Conservation (phyloP, 129 eudicot species). For the Helianthus annuus region HanXRQr2.0-SUNRISE NC_035437.2:1319014-1319513, state of each 20-base stretch:
- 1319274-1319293: slow-evolving; percentile 76
- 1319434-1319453: too few relatives aligned
- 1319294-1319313: slow-evolving; percentile 73
- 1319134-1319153: slow-evolving; percentile 71
- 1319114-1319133: slow-evolving; percentile 55
- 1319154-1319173: slow-evolving; percentile 43
- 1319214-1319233: slow-evolving; percentile 51
- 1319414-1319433: too few relatives aligned
- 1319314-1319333: slow-evolving; percentile 94
- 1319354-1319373: slow-evolving; percentile 30
- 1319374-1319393: too few relatives aligned
- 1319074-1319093: slow-evolving; percentile 64
- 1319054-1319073: slow-evolving; percentile 83
- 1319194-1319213: background rate
- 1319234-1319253: slow-evolving; percentile 82
- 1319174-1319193: too few relatives aligned
- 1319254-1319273: slow-evolving; percentile 73
- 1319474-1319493: too few relatives aligned
- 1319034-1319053: too few relatives aligned
- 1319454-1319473: too few relatives aligned
- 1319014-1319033: too few relatives aligned
- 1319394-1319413: too few relatives aligned
- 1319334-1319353: slow-evolving; percentile 45
- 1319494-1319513: too few relatives aligned
- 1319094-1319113: slow-evolving; percentile 82